Conservation (phyloP, 2,329 filamentous ascomycete species). For the Bipolaris bicolor region DNA sequence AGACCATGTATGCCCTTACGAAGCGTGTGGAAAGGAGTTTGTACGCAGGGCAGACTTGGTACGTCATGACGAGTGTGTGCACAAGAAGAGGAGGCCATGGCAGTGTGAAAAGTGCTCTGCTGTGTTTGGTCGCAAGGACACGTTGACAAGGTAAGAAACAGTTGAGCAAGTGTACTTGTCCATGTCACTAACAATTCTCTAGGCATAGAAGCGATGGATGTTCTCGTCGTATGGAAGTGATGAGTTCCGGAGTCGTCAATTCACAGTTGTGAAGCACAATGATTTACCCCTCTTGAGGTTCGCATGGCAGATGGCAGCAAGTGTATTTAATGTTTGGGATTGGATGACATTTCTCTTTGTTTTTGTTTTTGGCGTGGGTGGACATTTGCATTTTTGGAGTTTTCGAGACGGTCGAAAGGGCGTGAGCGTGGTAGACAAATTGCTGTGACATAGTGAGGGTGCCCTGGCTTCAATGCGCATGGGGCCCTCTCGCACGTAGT, state of each 20-base stretch:
- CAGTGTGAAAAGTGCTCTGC: slow-evolving; percentile 73
- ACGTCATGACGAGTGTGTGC: slow-evolving; percentile 66
- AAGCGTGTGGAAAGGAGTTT: slow-evolving; percentile 75
- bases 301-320: neutral
- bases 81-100: slow-evolving; percentile 74
- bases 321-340: slow-evolving; percentile 2
- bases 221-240: slow-evolving; percentile 59
- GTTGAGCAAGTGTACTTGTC: neutral
- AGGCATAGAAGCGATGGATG: slow-evolving; percentile 82
- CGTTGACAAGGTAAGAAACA: slow-evolving; percentile 71
- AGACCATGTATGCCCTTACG: slow-evolving; percentile 69
- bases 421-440: slow-evolving; percentile 18
- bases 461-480: slow-evolving; percentile 15
- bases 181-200: slow-evolving; percentile 25
- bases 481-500: slow-evolving; percentile 5
- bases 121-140: slow-evolving; percentile 81
- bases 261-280: neutral
- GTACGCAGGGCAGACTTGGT: slow-evolving; percentile 80
- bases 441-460: slow-evolving; percentile 15
- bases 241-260: slow-evolving; percentile 3
- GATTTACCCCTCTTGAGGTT: neutral
- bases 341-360: slow-evolving; percentile 4
- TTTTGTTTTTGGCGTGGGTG: slow-evolving; percentile 8
- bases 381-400: slow-evolving; percentile 27
- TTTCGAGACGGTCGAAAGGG: slow-evolving; percentile 11